These are phyloP conservation scores for Dipodascus geniculatus DNA, from an alignment of 805 yeast genomes.

Conservation along the genomic window DNA sequence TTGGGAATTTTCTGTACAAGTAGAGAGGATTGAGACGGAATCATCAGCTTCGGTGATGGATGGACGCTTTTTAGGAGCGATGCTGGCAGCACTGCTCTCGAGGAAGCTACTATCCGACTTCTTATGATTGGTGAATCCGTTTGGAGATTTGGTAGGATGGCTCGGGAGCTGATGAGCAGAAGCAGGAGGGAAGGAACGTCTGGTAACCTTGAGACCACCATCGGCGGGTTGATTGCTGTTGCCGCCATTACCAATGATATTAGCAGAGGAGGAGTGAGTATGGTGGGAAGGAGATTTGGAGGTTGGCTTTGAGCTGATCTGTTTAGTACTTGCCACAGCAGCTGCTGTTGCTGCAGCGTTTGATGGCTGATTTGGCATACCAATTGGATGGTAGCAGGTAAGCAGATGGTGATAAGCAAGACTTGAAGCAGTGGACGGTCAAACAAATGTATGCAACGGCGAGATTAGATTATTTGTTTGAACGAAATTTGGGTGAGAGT, in stretches of 20 bases:
- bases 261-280: background rate
- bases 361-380: background rate
- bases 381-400: background rate
- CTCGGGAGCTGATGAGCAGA: background rate
- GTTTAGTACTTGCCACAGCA: background rate
- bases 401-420: background rate
- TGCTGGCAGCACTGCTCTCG: background rate
- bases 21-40: background rate
- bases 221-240: background rate
- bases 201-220: background rate
- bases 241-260: background rate
- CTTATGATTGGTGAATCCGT: background rate
- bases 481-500: background rate
- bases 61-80: background rate
- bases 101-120: background rate
- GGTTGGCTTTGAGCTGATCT: background rate
- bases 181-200: background rate
- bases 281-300: background rate
- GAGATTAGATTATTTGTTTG: no score
- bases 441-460: no score
- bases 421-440: no score
- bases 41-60: background rate
- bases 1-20: background rate
- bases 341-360: conserved; percentile 2
- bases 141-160: background rate